Base-by-base conservation (phyloP, 78 protist genomes). In the Pigoraptor vietnamica region DNA sequence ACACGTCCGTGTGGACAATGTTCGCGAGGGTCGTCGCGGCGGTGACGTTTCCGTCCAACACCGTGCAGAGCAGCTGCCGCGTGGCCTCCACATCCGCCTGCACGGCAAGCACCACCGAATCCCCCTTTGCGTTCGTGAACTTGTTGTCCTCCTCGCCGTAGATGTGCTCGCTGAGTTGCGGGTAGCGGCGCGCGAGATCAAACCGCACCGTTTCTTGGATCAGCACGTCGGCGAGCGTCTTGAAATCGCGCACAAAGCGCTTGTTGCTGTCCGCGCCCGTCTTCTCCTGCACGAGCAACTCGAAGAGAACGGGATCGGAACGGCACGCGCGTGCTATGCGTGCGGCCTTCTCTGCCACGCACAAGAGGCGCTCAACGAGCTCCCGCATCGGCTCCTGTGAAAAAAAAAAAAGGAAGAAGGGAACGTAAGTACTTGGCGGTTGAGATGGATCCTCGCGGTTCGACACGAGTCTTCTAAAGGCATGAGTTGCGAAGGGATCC, bases 141-240 rank as follows among this genome's bases (percentile, higher is more conserved):
- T 2, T 32, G 88, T 83, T 83, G 88, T 83, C 38, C 33, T 83
- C 88, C 38, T 83, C 88, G 88, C 88, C 88, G 6, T 83, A 24
- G 19, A 83, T 14, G 88, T 83, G 35, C n/a, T 32, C 88, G 9
- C 2, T 35, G 39, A 83, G 35, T 35, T 19, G 37, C 2, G 88
- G 88, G 38, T 24, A 83, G 35, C 88, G 35, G n/a, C 1, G 88
- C 35, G 39, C 2, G 19, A 83, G 23, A 9, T 83, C 88, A 24
- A 24, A 24, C 24, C 88, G 88, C 23, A 83, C 88, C 25, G 88
- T 34, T 37, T 83, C 88, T 37, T 83, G 88, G 88, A 83, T 83
- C 37, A 83, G 88, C 39, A 83, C 88, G 38, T 83, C 88, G 24
- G 88, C 88, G 88, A 83, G 88, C 25, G 88, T 83, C 23, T 83